Evolutionary conservation across 2,329 filamentous ascomycete species (phyloP).

Genomic region (Phialophora verrucosa): DNA sequence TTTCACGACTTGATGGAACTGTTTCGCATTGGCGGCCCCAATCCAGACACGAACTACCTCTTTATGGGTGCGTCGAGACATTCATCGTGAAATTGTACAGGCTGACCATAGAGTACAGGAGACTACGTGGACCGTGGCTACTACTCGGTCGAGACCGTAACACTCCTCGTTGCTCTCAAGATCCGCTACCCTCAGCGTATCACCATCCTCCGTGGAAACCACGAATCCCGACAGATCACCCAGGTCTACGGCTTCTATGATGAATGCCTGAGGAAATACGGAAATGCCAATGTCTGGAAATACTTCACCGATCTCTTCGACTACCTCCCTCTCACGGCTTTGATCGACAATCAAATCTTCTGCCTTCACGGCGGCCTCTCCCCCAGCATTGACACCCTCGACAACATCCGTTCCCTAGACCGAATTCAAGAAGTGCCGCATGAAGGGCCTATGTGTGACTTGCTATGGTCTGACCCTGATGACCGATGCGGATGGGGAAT

Average conservation of each 20-base stretch:
- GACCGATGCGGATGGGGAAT: conserved; percentile 97
- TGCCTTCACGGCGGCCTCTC: conserved; percentile 96
- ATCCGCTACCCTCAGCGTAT: conserved; percentile 98
- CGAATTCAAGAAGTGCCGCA: conserved; percentile 98
- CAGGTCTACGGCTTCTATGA: conserved; percentile 99
- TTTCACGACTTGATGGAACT: conserved; percentile 99
- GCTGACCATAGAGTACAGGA: conserved; percentile 58
- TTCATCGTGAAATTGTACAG: background rate
- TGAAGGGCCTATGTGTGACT: conserved; percentile 96
- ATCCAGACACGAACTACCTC: conserved; percentile 98
- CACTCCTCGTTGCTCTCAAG: conserved; percentile 93
- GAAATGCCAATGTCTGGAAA: conserved; percentile 99
- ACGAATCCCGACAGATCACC: conserved; percentile 98
- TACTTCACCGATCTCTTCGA: conserved; percentile 99
- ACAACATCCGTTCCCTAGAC: conserved; percentile 93
- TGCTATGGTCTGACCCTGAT: conserved; percentile 97
- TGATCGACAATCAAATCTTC: conserved; percentile 99
- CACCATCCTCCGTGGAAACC: conserved; percentile 97
- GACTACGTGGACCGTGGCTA: conserved; percentile 99
- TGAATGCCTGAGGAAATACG: conserved; percentile 97
- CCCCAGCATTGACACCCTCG: conserved; percentile 92
- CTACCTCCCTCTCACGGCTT: conserved; percentile 92
- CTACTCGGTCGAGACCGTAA: conserved; percentile 98
- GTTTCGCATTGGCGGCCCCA: conserved; percentile 97
- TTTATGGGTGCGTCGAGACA: conserved; percentile 79